Base-by-base conservation (phyloP, 768 basidiomycete species). In the Leccinum sublutescens region DNA sequence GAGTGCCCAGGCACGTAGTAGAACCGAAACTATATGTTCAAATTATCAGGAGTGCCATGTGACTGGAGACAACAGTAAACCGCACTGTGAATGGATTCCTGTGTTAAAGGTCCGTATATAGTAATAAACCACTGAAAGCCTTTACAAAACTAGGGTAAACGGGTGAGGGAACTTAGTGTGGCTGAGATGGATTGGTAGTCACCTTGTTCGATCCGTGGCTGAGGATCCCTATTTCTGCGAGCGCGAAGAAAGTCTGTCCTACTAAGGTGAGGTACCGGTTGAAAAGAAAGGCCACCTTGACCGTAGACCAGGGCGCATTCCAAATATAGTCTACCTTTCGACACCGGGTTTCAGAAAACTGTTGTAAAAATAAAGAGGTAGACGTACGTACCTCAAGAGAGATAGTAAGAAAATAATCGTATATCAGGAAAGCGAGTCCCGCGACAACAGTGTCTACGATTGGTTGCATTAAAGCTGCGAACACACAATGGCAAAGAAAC, bases 1-100 rank as follows among this genome's bases (percentile, higher is more conserved):
- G 29, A 68, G 57, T 6, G 65, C 57, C 59, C 67, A 56, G 10
- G 56, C 64, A 3, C 67, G 64, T n/a, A 66, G n/a, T 45, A 68
- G 23, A 31, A 68, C 54, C 25, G 66, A 47, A 19, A 56, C 67
- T 68, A 33, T 6, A 2, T 19, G 8, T 6, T 25, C 14, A 5
- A n/a, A 23, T 21, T 10, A 14, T 52, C 25, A 56, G 27, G 10
- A 9, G 19, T 14, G 43, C 25, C 25, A 27, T 7, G 10, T 15
- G 50, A 10, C 17, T 31, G 7, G 10, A 0, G 6, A 4, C 10
- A 11, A 38, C 2, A 1, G 15, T 27, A 17, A 54, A 9, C 34
- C 63, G 47, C 48, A 67, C 66, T 31, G 10, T 40, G 66, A 5
- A 64, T 64, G 2, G 50, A 57, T 15, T 67, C 66, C 15, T 54